Evolutionary conservation across 768 basidiomycete species (phyloP).

Genomic region (Amanita rubescens): DNA sequence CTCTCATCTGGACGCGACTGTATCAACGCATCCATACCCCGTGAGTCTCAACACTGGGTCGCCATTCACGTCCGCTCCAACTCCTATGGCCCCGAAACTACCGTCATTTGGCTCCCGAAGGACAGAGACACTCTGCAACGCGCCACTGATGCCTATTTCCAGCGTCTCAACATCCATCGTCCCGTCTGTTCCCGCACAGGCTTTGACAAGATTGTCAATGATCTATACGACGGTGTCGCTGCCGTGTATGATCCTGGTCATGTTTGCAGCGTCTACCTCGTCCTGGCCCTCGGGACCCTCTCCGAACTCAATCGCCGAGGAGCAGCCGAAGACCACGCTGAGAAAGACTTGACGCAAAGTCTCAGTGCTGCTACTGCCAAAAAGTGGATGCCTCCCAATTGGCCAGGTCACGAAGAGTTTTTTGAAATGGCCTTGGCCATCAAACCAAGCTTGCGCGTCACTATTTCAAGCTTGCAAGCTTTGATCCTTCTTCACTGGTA

Average conservation of each 20-base stretch:
- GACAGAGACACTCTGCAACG: constrained; percentile 58
- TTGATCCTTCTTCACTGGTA: constrained; percentile 85
- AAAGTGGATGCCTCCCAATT: constrained; percentile 56
- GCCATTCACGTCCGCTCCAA: constrained; percentile 25
- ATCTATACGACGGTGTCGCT: constrained; percentile 53
- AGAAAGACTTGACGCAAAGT: constrained; percentile 28
- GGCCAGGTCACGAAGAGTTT: constrained; percentile 82
- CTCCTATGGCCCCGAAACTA: constrained; percentile 29
- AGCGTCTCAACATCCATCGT: constrained; percentile 70
- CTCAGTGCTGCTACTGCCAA: constrained; percentile 38
- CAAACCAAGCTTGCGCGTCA: constrained; percentile 79
- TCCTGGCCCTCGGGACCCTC: constrained; percentile 75
- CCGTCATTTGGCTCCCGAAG: constrained; percentile 68
- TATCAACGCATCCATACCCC: constrained; percentile 45
- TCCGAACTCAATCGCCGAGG: constrained; percentile 75
- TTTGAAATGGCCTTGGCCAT: constrained; percentile 71
- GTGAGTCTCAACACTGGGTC: constrained; percentile 58
- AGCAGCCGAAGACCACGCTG: constrained; percentile 38
- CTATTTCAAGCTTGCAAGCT: constrained; percentile 76
- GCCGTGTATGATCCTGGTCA: constrained; percentile 64
- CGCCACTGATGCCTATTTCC: constrained; percentile 68
- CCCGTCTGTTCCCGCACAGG: constrained; percentile 66
- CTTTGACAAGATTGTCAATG: constrained; percentile 56
- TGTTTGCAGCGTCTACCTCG: constrained; percentile 68
- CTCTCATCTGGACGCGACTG: constrained; percentile 66